Base-by-base conservation (phyloP, 2,329 filamentous ascomycete species). In the Fusarium sp. region DNA sequence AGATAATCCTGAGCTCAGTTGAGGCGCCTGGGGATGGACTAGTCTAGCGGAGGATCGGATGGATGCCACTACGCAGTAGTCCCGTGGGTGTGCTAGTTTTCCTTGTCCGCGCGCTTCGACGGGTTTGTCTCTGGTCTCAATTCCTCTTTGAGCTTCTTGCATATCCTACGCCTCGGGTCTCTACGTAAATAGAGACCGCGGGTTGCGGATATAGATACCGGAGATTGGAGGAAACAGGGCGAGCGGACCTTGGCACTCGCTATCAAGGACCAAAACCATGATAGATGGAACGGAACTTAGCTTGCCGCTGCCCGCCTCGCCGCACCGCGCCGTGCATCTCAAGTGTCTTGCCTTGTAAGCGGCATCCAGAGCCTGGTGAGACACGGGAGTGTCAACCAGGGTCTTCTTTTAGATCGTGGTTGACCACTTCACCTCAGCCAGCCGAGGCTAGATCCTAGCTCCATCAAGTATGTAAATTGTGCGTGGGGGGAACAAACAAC, bases 371-470 rank as follows among this genome's bases (percentile, higher is more conserved):
- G 53, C 29, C 39, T 67, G 58, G 69, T 71, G 69, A 71, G 69
- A 71, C 69, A 71, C 69, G 69, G 69, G 69, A 71, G 69, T 71
- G 69, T 71, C 69, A 71, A 68, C 69, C 35, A 58, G 67, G 69
- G 60, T 68, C 54, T 31, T 39, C 25, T 32, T 26, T 61, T 41
- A 71, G 61, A 70, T 70, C 67, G 53, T 52, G 43, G 43, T 48
- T 49, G 39, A 56, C 39, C 32, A 36, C 28, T 35, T 39, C 28
- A 42, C 11, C 44, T 58, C 40, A 41, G 32, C 31, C 44, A 51
- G 40, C 28, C 24, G 44, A 47, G 54, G 44, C 56, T 57, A 48
- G 56, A 25, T 32, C 25, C 35, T 35, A 35, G 34, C 29, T 7
- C 15, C 22, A 34, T n/a, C 6, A 9, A 24, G n/a, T n/a, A n/a